These are phyloP conservation scores for Trametopsis cervina DNA, from an alignment of 768 basidiomycete species.

Conservation along the genomic window DNA sequence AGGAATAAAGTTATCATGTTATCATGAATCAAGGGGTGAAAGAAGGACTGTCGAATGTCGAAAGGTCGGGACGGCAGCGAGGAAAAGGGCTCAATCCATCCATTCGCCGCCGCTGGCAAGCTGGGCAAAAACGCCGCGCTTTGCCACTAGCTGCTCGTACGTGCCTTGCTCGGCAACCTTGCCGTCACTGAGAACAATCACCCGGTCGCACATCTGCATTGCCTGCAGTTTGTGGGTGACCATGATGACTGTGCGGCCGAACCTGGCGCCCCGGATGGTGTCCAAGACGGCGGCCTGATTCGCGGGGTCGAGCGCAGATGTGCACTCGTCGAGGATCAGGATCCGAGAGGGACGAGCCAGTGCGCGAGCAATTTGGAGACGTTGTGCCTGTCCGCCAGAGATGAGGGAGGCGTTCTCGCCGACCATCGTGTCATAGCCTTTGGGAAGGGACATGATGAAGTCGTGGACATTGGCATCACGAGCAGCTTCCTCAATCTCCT, in stretches of 20 bases:
- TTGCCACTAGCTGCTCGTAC: conserved; percentile 63
- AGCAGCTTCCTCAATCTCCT: conserved; percentile 65
- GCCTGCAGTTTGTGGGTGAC: conserved; percentile 89
- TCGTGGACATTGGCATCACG: conserved; percentile 78
- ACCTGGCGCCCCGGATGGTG: conserved; percentile 56
- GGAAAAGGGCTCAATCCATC: conserved; percentile 20
- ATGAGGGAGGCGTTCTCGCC: conserved; percentile 91
- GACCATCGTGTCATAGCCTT: conserved; percentile 81
- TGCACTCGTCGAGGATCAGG: conserved; percentile 90
- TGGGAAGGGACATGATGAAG: conserved; percentile 71
- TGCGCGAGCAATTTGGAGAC: conserved; percentile 87
- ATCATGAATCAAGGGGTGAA: not conserved
- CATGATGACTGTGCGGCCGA: conserved; percentile 80
- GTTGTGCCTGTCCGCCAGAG: conserved; percentile 93
- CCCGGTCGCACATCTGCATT: conserved; percentile 89
- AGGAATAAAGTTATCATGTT: no score
- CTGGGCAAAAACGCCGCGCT: conserved; percentile 65
- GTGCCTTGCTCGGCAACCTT: conserved; percentile 70
- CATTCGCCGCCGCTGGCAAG: conserved; percentile 78
- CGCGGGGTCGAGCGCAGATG: conserved; percentile 80
- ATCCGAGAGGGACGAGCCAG: conserved; percentile 69
- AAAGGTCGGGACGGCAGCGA: not conserved
- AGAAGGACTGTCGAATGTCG: not conserved
- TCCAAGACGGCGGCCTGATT: conserved; percentile 83
- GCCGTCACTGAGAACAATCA: conserved; percentile 78